Evolutionary conservation across 306 rosid species (phyloP), one percentile per base, ranked within the genome.

Genomic region (Benincasa hispida): DNA sequence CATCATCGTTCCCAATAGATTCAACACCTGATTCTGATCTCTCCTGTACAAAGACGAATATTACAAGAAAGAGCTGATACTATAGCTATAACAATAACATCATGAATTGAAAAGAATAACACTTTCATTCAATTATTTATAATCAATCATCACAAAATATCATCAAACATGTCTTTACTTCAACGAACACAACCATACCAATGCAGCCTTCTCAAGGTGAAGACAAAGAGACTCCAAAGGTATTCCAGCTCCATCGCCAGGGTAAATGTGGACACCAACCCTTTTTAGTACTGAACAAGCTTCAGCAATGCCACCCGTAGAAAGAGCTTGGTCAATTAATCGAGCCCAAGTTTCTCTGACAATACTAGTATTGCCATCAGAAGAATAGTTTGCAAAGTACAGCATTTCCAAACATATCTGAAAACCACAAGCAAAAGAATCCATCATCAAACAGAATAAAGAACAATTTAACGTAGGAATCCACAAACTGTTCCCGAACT

Each of bases 311-410:
- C 99, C 99, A 24, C 99, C 99, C 75, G 82, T 89, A 65, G 93
- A 89, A 83, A 94, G 87, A 85, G 99, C 89, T 83, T 90, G 98
- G 84, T 94, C 98, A 55, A 90, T 76, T 72, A 94, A 90, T 81
- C 99, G 88, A 77, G 96, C 96, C 91, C 99, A 94, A 47, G 98
- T 90, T 82, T 92, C 99, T 86, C 97, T 88, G 30, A 84, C 83
- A 75, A 94, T 84, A 82, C 88, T 90, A 81, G 92, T 90, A 83
- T 92, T 91, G 25, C 89, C 90, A 79, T 92, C 99, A 77, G 89
- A 91, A 35, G 99, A 84, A 87, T 92, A 92, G 84, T 86, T 90
- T 81, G 99, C 97, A 79, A 94, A 94, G 89, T 94, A 90, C 57
- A 94, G 86, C 93, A 92, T 92, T 78, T 90, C 96, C 82, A 94